Percentiles rank a stretch among this genome's conserved stretches.
Evolutionary conservation across 73 alveolate genomes (phyloP).

Genomic region (Diophrys appendiculata): DNA sequence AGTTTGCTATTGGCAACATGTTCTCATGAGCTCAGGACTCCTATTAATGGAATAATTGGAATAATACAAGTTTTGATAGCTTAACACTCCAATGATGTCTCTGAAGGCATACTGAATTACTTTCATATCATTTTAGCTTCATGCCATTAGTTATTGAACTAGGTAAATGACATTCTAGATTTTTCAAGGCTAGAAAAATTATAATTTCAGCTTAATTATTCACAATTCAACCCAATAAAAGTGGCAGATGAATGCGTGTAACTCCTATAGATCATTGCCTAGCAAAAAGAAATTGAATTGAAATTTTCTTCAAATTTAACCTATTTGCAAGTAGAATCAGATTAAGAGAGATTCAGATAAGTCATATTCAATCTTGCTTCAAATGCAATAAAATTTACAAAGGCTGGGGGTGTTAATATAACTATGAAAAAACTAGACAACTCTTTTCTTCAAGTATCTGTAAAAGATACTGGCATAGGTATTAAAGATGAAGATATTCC

Average conservation of each 20-base stretch:
- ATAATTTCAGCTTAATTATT: not conserved
- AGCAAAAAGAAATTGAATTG: no score
- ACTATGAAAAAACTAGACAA: not conserved
- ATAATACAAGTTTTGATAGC: not conserved
- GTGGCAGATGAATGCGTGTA: not conserved
- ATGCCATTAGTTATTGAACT: not conserved
- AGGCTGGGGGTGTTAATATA: not conserved
- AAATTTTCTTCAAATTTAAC: not conserved
- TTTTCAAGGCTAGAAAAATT: not conserved
- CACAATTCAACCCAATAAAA: not conserved
- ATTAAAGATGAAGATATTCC: constrained; percentile 53
- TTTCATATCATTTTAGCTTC: not conserved
- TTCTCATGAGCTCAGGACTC: constrained; percentile 69
- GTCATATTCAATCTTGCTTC: not conserved
- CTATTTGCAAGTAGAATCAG: not conserved
- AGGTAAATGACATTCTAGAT: not conserved
- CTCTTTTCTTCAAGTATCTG: not conserved
- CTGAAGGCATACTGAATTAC: not conserved
- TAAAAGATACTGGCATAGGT: constrained; percentile 57
- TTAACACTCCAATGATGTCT: not conserved
- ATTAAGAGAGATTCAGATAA: not conserved
- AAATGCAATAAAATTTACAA: not conserved
- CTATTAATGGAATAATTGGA: constrained; percentile 47
- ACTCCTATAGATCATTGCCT: not conserved
- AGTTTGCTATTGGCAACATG: constrained; percentile 35